These are phyloP conservation scores for Zoysia japonica DNA, from an alignment of 176 grass and related monocot genomes.

Conservation along the genomic window DNA sequence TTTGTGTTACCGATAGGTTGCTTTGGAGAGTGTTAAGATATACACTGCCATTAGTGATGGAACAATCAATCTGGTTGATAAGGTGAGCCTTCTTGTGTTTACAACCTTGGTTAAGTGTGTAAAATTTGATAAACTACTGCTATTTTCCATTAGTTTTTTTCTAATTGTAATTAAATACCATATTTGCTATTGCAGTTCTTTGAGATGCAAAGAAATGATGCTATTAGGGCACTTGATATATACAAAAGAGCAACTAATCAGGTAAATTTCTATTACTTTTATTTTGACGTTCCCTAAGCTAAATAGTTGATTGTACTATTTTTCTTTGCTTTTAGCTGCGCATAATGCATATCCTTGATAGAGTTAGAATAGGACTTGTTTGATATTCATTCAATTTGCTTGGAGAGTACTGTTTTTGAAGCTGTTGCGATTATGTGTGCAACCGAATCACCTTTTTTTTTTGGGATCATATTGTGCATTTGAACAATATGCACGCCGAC, in stretches of 20 bases:
- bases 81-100: conserved; percentile 54
- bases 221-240: conserved; percentile 92
- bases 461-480: background rate
- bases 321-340: background rate
- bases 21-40: conserved; percentile 92
- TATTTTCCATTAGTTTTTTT: conserved; percentile 32
- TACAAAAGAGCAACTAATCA: conserved; percentile 94
- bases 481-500: background rate
- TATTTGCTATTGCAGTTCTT: conserved; percentile 77
- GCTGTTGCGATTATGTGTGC: background rate
- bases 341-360: conserved; percentile 6
- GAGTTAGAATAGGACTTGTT: conserved; percentile 10
- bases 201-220: conserved; percentile 96
- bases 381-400: background rate
- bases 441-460: background rate
- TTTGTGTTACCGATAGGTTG: conserved; percentile 67
- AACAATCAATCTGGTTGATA: conserved; percentile 93
- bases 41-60: conserved; percentile 93
- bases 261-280: conserved; percentile 47
- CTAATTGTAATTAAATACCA: conserved; percentile 22
- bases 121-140: conserved; percentile 7
- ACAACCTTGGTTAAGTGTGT: conserved; percentile 6
- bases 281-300: background rate
- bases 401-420: conserved; percentile 11
- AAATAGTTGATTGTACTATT: conserved; percentile 6